phyloP scores from a whole-genome alignment of 1,284 basidiomycete genomes.

The Trichosporon sp. region DNA sequence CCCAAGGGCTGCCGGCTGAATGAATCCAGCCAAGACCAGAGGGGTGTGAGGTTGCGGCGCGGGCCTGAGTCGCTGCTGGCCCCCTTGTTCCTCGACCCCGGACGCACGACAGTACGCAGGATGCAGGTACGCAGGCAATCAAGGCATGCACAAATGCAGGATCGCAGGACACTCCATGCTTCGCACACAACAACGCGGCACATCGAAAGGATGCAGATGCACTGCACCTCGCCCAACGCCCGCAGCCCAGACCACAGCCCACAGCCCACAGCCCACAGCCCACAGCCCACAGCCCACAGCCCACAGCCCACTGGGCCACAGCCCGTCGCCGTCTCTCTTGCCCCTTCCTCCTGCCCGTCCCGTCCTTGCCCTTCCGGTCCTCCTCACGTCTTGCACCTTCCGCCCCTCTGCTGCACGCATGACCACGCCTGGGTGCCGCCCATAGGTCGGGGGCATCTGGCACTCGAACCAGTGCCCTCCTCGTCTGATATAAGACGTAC shows the following conservation, averaged over 20 bases:
- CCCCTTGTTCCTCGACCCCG: background rate
- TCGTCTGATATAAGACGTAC: background rate
- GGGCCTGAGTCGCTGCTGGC: background rate
- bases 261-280: background rate
- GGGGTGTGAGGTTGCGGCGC: background rate
- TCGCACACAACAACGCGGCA: background rate
- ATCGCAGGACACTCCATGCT: constrained; percentile 10
- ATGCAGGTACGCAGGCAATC: background rate
- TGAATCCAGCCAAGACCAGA: constrained; percentile 1
- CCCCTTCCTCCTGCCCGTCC: background rate
- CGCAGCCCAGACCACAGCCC: background rate
- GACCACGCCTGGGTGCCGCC: constrained; percentile 1
- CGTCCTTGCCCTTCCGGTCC: background rate
- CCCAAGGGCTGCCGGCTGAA: too few species aligned
- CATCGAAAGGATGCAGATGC: constrained; percentile 1
- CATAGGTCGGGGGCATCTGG: background rate
- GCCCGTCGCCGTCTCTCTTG: background rate
- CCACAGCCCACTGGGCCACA: background rate
- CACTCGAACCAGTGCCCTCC: background rate
- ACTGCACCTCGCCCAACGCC: background rate
- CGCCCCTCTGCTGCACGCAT: background rate
- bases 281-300: background rate
- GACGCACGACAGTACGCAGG: background rate
- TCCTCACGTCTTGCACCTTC: background rate
- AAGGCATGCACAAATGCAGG: constrained; percentile 1